Evolutionary conservation across 306 rosid genomes (phyloP).

Genomic region (Dryas drummondii): DNA sequence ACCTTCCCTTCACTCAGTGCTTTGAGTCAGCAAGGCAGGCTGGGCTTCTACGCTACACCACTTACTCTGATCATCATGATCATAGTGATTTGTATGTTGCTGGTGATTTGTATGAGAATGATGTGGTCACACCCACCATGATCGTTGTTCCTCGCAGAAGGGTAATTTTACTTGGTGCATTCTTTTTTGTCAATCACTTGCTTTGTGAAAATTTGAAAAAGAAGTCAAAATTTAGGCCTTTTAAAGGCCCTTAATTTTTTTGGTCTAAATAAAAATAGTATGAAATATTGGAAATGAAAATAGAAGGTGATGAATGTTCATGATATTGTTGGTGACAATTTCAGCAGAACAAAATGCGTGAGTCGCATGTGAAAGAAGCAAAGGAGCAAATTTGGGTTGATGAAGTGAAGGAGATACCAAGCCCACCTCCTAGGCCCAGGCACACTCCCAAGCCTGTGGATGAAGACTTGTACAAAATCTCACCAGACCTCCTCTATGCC

Average conservation of each 20-base stretch:
- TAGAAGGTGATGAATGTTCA: not conserved
- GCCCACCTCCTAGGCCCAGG: constrained; percentile 34
- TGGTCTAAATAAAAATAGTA: too few species aligned
- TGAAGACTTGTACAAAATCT: constrained; percentile 79
- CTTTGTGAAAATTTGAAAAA: not conserved
- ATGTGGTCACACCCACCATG: constrained; percentile 81
- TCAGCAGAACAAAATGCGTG: constrained; percentile 53
- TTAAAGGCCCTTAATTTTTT: too few species aligned
- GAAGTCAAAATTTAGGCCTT: not conserved
- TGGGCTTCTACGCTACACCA: constrained; percentile 47
- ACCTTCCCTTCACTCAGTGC: constrained; percentile 79
- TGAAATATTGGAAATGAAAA: too few species aligned
- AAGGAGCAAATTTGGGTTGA: constrained; percentile 53
- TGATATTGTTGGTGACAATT: constrained; percentile 20
- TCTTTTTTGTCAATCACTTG: not conserved
- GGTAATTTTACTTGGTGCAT: constrained; percentile 36
- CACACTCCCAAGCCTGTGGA: constrained; percentile 68
- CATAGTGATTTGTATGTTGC: not conserved
- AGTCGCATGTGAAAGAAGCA: constrained; percentile 41
- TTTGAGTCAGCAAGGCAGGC: constrained; percentile 76
- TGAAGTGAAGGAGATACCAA: constrained; percentile 35
- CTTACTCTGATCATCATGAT: constrained; percentile 56
- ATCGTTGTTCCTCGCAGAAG: constrained; percentile 78
- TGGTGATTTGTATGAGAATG: constrained; percentile 64
- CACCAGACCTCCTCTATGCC: constrained; percentile 58